phyloP scores from a whole-genome alignment of 1,139 yeast genomes.

The Sugiyamaella castrensis region DNA sequence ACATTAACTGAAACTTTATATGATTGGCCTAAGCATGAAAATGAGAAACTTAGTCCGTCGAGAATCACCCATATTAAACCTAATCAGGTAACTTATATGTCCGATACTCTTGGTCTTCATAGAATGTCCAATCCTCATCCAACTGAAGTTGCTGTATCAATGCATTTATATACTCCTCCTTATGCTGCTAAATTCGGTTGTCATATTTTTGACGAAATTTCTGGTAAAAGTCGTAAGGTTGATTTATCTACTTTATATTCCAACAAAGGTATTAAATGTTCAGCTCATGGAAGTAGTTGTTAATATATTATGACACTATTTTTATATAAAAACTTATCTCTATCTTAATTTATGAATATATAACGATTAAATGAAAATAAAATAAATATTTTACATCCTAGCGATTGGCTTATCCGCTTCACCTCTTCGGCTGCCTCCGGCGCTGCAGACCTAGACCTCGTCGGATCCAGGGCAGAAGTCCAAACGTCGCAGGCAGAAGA shows the following conservation, averaged over 20 bases:
- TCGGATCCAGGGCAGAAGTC: neutral
- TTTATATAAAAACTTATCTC: constrained; percentile 2
- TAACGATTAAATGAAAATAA: neutral
- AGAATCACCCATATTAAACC: constrained; percentile 39
- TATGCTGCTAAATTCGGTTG: constrained; percentile 69
- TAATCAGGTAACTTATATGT: constrained; percentile 62
- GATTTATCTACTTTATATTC: constrained; percentile 61
- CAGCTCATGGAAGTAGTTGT: constrained; percentile 5
- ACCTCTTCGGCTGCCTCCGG: too few relatives aligned
- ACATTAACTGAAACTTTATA: constrained; percentile 57
- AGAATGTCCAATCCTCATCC: constrained; percentile 54
- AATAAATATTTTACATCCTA: too few relatives aligned
- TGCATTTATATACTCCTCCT: constrained; percentile 78
- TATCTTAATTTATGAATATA: too few relatives aligned
- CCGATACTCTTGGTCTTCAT: constrained; percentile 66
- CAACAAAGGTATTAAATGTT: constrained; percentile 50
- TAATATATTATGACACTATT: neutral
- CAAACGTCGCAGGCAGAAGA: too few relatives aligned
- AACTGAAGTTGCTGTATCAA: constrained; percentile 55
- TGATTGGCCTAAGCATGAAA: constrained; percentile 45
- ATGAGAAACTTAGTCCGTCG: constrained; percentile 25
- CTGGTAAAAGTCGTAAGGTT: constrained; percentile 55
- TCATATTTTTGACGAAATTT: constrained; percentile 53
- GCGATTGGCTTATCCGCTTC: too few relatives aligned
- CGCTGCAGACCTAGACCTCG: too few relatives aligned